These are phyloP conservation scores for Orychophragmus violaceus DNA, from an alignment of 345 rosid species.

Conservation along the genomic window DNA sequence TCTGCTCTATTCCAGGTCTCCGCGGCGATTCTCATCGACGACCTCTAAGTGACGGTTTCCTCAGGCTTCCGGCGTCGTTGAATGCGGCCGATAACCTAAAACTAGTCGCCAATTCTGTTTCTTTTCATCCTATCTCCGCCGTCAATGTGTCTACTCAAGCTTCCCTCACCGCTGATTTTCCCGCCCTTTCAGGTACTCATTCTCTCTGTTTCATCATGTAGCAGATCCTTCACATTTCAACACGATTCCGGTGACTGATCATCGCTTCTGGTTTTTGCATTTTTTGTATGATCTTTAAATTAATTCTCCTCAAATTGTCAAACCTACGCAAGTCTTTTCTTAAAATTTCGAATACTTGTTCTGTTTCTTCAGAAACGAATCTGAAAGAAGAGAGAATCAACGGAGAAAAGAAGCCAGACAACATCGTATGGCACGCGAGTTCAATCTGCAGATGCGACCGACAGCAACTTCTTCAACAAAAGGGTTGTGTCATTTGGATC, in stretches of 20 bases:
- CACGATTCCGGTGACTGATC: background rate
- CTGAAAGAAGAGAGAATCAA: constrained; percentile 35
- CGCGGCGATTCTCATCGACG: constrained; percentile 7
- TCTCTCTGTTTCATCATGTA: background rate
- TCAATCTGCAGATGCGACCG: constrained; percentile 56
- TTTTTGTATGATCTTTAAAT: too few species aligned
- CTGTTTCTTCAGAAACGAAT: constrained; percentile 31
- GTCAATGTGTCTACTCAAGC: constrained; percentile 39
- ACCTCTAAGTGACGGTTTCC: constrained; percentile 10
- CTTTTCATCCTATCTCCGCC: constrained; percentile 36
- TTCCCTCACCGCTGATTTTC: constrained; percentile 30
- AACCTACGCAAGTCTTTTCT: background rate
- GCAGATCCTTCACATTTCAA: background rate
- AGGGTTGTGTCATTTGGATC: constrained; percentile 82
- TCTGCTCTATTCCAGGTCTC: constrained; percentile 14
- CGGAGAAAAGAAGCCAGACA: constrained; percentile 40
- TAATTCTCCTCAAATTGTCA: background rate
- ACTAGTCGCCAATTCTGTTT: constrained; percentile 18
- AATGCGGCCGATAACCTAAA: background rate
- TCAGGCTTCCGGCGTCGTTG: constrained; percentile 15
- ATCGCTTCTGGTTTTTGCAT: background rate
- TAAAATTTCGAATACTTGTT: constrained; percentile 8
- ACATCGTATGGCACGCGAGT: constrained; percentile 70
- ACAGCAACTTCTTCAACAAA: constrained; percentile 68
- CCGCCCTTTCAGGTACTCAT: constrained; percentile 31